A percentile compares a stretch with the other conserved stretches of the same genome.
These are phyloP conservation scores for Pholiota molesta DNA, from an alignment of 768 basidiomycete genomes.

Conservation along the genomic window DNA sequence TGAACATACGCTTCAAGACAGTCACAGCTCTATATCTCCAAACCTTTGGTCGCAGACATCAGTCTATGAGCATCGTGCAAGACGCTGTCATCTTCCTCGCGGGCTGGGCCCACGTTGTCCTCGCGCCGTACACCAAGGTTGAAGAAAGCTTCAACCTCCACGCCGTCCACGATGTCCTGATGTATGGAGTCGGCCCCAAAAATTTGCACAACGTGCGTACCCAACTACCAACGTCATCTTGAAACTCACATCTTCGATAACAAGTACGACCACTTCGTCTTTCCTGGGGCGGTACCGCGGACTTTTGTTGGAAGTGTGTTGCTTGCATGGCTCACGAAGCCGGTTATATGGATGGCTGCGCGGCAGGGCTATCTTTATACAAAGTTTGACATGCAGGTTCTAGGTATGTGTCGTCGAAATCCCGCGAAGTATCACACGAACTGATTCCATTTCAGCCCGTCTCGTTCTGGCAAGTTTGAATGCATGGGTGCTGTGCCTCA, in stretches of 20 bases:
- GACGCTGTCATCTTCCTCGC: constrained; percentile 55
- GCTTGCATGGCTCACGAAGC: constrained; percentile 60
- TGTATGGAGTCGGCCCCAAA: constrained; percentile 60
- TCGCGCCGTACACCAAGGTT: constrained; percentile 93
- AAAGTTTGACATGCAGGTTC: constrained; percentile 73
- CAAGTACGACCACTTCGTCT: constrained; percentile 89
- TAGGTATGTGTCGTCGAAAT: constrained; percentile 47
- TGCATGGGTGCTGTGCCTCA: constrained; percentile 58
- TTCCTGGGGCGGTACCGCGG: constrained; percentile 88
- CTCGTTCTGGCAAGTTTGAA: constrained; percentile 73
- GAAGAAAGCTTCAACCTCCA: constrained; percentile 98
- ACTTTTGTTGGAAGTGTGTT: constrained; percentile 81
- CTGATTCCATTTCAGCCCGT: constrained; percentile 54
- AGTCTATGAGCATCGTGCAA: constrained; percentile 34
- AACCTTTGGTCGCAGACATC: too few relatives aligned
- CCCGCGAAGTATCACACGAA: not conserved
- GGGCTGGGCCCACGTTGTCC: constrained; percentile 68
- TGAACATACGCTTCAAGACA: too few relatives aligned
- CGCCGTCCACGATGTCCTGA: constrained; percentile 84
- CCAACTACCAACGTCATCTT: not conserved
- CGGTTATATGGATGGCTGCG: constrained; percentile 47
- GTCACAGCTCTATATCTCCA: too few relatives aligned
- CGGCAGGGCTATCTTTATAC: constrained; percentile 44
- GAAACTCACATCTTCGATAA: constrained; percentile 6
- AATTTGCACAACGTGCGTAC: constrained; percentile 53